These are phyloP conservation scores for Fusarium sp. DNA, from an alignment of 2,329 filamentous ascomycete species.

Conservation along the genomic window DNA sequence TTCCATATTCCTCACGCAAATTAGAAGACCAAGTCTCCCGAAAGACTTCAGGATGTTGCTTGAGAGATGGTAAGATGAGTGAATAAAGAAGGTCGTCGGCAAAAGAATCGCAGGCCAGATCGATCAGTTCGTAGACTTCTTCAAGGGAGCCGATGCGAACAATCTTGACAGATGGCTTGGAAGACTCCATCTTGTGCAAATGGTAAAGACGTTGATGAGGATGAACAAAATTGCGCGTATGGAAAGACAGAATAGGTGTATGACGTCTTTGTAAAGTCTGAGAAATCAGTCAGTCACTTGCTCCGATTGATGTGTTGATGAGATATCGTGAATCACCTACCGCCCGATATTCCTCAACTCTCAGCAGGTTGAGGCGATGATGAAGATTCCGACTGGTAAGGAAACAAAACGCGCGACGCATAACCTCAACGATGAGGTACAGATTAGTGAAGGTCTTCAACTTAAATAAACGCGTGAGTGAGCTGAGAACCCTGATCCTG, in stretches of 20 bases:
- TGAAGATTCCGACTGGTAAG: background rate
- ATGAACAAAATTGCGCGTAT: background rate
- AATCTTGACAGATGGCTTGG: background rate
- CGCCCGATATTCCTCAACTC: background rate
- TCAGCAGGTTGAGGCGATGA: accelerated
- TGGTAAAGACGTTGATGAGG: background rate
- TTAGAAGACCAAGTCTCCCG: constrained; percentile 9
- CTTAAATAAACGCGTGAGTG: background rate
- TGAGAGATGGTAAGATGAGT: constrained; percentile 5
- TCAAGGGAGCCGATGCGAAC: constrained; percentile 3
- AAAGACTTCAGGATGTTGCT: constrained; percentile 16
- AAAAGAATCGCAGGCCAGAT: constrained; percentile 11
- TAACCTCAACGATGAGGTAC: background rate
- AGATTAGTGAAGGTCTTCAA: background rate
- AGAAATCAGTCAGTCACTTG: background rate
- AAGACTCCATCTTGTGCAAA: background rate
- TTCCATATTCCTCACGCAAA: constrained; percentile 17
- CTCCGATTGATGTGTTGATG: too few relatives aligned
- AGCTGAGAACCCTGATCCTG: background rate
- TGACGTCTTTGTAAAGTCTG: background rate
- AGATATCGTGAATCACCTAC: background rate
- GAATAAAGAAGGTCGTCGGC: constrained; percentile 11
- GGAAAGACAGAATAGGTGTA: background rate
- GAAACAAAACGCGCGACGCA: background rate
- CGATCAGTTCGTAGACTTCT: constrained; percentile 10